These are phyloP conservation scores for Colletotrichum theobromicola DNA, from an alignment of 2,329 filamentous ascomycete genomes.

Conservation along the genomic window DNA sequence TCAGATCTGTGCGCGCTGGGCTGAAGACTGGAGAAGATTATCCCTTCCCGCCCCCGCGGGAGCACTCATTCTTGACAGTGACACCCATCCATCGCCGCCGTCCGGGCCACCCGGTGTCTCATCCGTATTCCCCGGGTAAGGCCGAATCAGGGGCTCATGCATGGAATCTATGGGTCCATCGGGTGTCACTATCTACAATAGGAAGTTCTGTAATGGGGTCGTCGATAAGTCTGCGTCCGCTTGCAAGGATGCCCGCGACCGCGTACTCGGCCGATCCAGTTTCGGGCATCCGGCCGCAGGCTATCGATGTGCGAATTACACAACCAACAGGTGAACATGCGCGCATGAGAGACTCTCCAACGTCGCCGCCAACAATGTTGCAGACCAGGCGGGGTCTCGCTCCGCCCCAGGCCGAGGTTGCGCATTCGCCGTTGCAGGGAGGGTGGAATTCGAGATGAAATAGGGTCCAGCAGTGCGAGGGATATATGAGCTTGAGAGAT, in stretches of 20 bases:
- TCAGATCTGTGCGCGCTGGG: neutral
- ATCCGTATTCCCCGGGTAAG: neutral
- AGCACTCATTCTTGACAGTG: neutral
- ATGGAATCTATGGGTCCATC: neutral
- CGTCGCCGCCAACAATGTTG: neutral
- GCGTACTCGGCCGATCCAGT: neutral
- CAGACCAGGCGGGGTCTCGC: neutral
- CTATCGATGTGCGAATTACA: neutral
- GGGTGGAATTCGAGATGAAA: neutral
- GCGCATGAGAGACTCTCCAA: neutral
- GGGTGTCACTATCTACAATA: neutral
- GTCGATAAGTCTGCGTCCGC: neutral
- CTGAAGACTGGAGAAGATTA: neutral
- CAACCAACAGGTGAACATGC: neutral
- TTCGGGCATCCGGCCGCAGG: constrained; percentile 1
- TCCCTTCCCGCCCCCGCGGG: neutral
- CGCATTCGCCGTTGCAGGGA: neutral
- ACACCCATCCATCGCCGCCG: neutral
- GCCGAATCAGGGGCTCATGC: neutral
- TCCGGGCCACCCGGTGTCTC: neutral
- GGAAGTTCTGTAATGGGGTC: neutral
- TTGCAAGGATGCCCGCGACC: neutral
- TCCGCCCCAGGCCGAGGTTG: neutral
- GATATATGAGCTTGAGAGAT: constrained; percentile 10
- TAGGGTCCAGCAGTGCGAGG: neutral